These are phyloP conservation scores for Alternaria ventricosa DNA, from an alignment of 2,329 filamentous ascomycete species.

Conservation along the genomic window DNA sequence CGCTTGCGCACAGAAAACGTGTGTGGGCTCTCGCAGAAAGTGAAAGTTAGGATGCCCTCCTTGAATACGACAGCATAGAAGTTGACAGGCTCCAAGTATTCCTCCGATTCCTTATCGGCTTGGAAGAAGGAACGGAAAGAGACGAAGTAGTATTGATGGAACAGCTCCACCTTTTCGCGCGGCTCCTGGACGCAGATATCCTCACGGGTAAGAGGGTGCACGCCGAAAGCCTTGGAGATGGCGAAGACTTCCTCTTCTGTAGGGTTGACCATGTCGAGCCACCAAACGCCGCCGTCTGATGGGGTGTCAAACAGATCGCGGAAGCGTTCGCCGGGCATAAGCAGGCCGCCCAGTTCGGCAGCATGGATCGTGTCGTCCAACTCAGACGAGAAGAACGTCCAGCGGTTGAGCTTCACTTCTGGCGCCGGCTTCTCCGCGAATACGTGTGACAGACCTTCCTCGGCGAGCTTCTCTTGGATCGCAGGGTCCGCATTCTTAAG, in stretches of 20 bases:
- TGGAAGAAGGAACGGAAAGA: conserved; percentile 95
- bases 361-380: conserved; percentile 94
- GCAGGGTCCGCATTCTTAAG: conserved; percentile 39
- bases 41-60: conserved; percentile 93
- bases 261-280: conserved; percentile 92
- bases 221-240: conserved; percentile 91
- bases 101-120: conserved; percentile 76
- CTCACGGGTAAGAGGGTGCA: conserved; percentile 94
- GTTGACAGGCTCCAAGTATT: conserved; percentile 93
- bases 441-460: conserved; percentile 46
- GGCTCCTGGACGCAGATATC: conserved; percentile 96
- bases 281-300: conserved; percentile 87
- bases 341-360: conserved; percentile 82
- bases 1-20: conserved; percentile 87
- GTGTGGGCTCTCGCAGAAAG: conserved; percentile 86
- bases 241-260: conserved; percentile 86
- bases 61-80: conserved; percentile 97
- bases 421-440: conserved; percentile 40
- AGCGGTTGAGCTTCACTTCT: conserved; percentile 72
- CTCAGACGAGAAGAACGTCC: conserved; percentile 96
- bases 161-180: conserved; percentile 97
- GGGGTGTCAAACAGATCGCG: conserved; percentile 82
- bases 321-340: conserved; percentile 88
- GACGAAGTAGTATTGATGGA: conserved; percentile 97
- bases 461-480: conserved; percentile 54